Base-by-base conservation (phyloP, 2,329 filamentous ascomycete genomes). In the Aureobasidium lini region DNA sequence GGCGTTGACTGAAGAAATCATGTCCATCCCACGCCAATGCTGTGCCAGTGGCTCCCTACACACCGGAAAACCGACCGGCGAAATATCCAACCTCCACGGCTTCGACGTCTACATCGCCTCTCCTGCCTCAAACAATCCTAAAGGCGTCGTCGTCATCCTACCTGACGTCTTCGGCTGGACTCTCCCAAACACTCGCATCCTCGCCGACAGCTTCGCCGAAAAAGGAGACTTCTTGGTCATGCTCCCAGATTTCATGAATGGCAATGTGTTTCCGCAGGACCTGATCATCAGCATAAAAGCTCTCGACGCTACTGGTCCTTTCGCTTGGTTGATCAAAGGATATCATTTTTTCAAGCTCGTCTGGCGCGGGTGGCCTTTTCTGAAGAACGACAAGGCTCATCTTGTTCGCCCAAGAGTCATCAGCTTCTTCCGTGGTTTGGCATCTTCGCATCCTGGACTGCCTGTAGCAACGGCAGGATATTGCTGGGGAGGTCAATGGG, bases 111-210 rank as follows among this genome's bases (percentile, higher is more conserved):
- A 74, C 61, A 62, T 74, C 43, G 67, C 73, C 31, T 65, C 70
- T 31, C 67, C 73, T 6, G 65, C 68, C 4, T 61, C 64, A n/a
- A 66, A 66, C 34, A 53, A 58, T 16, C 65, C 68, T 3, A 72
- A 69, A 57, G 72, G 71, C 50, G 66, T 73, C 44, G 65, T 75
- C 10, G 67, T 73, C 28, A 73, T 75, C 54, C 66, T 74, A 16
- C 69, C 72, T 6, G 72, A 75, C 61, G 68, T 71, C 7, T 75
- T 75, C 58, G 73, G 72, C 16, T 70, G 68, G 65, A 63, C 62
- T 3, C 62, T 73, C 13, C 66, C 68, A 11, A 75, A 74, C 65
- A 72, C 68, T 39, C 64, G 69, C 13, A 69, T 75, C 16, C 65
- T 75, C 7, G 70, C 71, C 9, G 73, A 75, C 56, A 66, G 66